Evolutionary conservation across 306 rosid species (phyloP).

Genomic region (Trichosanthes truncata): DNA sequence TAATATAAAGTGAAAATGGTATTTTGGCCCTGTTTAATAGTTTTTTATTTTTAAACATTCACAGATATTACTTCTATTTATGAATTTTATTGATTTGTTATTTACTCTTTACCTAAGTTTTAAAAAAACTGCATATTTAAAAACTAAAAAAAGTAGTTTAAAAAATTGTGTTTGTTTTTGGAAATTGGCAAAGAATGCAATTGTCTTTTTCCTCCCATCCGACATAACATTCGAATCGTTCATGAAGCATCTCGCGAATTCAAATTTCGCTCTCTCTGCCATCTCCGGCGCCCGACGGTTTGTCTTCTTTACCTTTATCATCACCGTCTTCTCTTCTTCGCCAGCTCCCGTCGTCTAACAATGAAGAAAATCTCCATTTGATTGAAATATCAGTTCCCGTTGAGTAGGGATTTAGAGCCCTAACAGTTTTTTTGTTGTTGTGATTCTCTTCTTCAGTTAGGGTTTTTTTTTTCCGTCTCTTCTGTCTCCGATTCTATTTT

Average conservation of each 20-base stretch:
- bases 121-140: too few species aligned
- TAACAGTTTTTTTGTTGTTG: not conserved
- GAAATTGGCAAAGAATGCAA: too few species aligned
- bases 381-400: not conserved
- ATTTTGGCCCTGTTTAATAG: too few species aligned
- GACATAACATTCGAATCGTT: not conserved
- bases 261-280: not conserved
- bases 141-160: too few species aligned
- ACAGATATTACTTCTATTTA: too few species aligned
- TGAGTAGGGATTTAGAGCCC: not conserved
- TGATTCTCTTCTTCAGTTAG: not conserved
- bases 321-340: not conserved
- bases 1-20: too few species aligned
- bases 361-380: not conserved
- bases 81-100: too few species aligned
- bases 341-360: not conserved
- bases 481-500: not conserved
- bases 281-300: not conserved
- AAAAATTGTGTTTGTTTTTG: too few species aligned
- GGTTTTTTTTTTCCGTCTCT: not conserved
- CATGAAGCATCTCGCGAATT: not conserved
- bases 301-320: not conserved
- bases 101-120: too few species aligned
- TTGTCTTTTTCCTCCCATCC: not conserved
- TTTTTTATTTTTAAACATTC: too few species aligned